phyloP scores from a whole-genome alignment of 208 protist species.

The Cochliopodium minus region DNA sequence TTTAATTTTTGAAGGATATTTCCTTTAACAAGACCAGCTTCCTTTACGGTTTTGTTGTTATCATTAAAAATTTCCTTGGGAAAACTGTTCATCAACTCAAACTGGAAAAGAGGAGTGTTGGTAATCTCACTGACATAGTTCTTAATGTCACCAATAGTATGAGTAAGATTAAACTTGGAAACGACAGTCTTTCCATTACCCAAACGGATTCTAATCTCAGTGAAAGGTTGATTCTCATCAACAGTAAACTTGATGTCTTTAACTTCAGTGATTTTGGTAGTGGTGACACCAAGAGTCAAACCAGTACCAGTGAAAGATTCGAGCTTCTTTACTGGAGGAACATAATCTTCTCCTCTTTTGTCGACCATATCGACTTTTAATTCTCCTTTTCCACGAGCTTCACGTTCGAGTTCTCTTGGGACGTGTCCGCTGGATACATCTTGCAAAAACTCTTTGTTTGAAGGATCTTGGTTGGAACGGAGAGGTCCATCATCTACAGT shows the following conservation, averaged over 20 bases:
- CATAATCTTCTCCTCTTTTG: constrained; percentile 1
- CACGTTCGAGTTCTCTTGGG: not conserved
- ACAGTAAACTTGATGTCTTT: not conserved
- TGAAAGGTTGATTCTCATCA: constrained; percentile 1
- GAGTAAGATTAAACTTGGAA: constrained; percentile 10
- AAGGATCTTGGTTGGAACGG: not conserved
- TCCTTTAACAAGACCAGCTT: not conserved
- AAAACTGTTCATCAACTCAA: constrained; percentile 1
- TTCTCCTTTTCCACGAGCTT: not conserved
- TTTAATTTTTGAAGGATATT: not conserved
- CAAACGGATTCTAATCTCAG: not conserved
- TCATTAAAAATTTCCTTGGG: constrained; percentile 5
- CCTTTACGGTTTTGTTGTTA: not conserved
- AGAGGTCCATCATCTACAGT: constrained; percentile 12
- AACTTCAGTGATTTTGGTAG: not conserved
- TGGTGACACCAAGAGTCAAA: not conserved
- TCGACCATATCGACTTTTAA: constrained; percentile 1
- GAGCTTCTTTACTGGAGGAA: not conserved
- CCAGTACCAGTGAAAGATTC: constrained; percentile 7
- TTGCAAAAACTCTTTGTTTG: constrained; percentile 5
- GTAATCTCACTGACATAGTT: not conserved
- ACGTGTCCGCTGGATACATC: not conserved
- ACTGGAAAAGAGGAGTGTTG: not conserved
- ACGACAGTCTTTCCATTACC: not conserved
- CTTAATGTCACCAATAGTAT: not conserved